Percentiles rank a stretch among this genome's conserved stretches.
Evolutionary conservation across 805 yeast genomes (phyloP).

Genomic region (Huiozyma sinensis): DNA sequence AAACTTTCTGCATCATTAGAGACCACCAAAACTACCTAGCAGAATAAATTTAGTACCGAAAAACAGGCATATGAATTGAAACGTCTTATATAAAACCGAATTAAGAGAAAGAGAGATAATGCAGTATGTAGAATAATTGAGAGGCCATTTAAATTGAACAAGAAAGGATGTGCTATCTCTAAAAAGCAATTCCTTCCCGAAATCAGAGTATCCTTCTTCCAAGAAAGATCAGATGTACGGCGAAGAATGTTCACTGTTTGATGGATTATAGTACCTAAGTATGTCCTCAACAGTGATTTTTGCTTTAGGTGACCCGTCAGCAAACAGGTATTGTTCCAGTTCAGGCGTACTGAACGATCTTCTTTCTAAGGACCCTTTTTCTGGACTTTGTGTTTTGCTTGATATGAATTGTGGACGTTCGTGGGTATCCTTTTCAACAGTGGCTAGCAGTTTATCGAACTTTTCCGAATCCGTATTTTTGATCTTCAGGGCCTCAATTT

Average conservation of each 20-base stretch:
- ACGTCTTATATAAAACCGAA: too few relatives aligned
- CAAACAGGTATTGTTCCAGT: conserved; percentile 13
- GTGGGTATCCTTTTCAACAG: background rate
- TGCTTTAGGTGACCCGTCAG: conserved; percentile 6
- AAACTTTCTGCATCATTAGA: too few relatives aligned
- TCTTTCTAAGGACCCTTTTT: background rate
- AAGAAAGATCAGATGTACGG: background rate
- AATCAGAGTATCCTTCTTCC: too few relatives aligned
- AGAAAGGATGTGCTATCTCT: too few relatives aligned
- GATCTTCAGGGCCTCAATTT: background rate
- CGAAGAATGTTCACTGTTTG: conserved; percentile 16
- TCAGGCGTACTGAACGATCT: conserved; percentile 14
- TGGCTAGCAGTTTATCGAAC: background rate
- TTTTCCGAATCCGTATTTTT: background rate
- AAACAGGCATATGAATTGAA: too few relatives aligned
- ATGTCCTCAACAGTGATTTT: conserved; percentile 24
- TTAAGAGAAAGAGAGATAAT: too few relatives aligned
- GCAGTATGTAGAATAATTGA: too few relatives aligned
- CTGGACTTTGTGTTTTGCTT: background rate
- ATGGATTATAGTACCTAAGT: conserved; percentile 19
- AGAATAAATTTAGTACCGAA: too few relatives aligned
- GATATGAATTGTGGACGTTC: background rate
- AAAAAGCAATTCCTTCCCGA: too few relatives aligned
- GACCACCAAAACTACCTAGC: too few relatives aligned
- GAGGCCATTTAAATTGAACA: too few relatives aligned